Conservation (phyloP, 257 asterid species). For the Buddleja alternifolia region DNA sequence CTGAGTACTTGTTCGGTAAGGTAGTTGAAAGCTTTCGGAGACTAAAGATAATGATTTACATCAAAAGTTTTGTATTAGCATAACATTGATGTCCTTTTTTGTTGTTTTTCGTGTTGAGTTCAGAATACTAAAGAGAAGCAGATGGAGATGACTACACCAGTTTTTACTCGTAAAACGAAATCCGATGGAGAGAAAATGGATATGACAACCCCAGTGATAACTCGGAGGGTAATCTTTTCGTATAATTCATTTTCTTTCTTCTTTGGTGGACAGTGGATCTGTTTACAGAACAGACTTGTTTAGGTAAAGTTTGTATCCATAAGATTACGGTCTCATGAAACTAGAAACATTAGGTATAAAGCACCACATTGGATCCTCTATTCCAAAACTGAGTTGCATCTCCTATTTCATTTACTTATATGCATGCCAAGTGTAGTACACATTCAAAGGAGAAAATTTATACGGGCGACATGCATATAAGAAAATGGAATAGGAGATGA, state of each 20-base stretch:
- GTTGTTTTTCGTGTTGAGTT: slow-evolving; percentile 18
- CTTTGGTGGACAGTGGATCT: no score
- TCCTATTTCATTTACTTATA: no score
- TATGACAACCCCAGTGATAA: slow-evolving; percentile 90
- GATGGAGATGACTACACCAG: slow-evolving; percentile 95
- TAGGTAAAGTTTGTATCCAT: no score
- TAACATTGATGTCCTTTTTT: background rate
- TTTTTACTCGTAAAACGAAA: slow-evolving; percentile 58
- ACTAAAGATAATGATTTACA: slow-evolving; percentile 2
- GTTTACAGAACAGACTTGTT: no score
- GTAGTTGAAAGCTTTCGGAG: slow-evolving; percentile 48
- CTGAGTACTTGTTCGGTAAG: slow-evolving; percentile 96
- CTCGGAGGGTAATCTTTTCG: slow-evolving; percentile 53
- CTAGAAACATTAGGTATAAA: no score
- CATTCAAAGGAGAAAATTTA: no score
- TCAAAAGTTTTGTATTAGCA: background rate
- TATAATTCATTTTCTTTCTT: background rate
- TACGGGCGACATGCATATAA: no score
- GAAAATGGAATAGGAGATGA: no score
- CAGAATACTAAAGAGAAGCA: slow-evolving; percentile 69
- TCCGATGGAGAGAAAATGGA: slow-evolving; percentile 79
- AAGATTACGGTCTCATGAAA: no score
- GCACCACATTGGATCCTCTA: no score
- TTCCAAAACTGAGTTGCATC: no score
- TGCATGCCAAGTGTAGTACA: no score